Evolutionary conservation across 192 early-diverging fungal species (phyloP).

Genomic region (Jimgerdemannia lactiflua): DNA sequence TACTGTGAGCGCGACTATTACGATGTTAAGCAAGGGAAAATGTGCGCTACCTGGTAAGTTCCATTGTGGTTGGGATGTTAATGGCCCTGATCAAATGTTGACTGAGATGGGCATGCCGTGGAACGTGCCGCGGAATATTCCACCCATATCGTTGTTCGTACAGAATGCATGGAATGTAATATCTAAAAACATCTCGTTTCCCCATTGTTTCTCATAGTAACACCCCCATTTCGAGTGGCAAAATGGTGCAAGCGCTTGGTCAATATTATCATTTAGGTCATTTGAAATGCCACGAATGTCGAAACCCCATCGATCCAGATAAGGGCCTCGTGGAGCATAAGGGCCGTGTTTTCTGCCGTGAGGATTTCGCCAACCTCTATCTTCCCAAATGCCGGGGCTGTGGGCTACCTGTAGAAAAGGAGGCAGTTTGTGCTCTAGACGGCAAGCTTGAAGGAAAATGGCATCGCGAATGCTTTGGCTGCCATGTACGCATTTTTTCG

Average conservation of each 20-base stretch:
- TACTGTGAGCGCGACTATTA: constrained; percentile 62
- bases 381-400: constrained; percentile 69
- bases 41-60: constrained; percentile 54
- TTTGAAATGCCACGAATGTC: constrained; percentile 65
- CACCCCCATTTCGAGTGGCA: constrained; percentile 18
- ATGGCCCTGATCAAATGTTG: too few species aligned
- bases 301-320: constrained; percentile 54
- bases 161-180: not conserved
- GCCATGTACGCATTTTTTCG: constrained; percentile 37
- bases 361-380: constrained; percentile 64
- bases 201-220: constrained; percentile 19
- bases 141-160: too few species aligned
- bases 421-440: constrained; percentile 71
- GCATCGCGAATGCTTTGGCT: constrained; percentile 73
- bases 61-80: not conserved
- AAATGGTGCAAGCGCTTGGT: constrained; percentile 60
- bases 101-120: too few species aligned
- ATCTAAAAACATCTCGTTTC: not conserved
- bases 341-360: constrained; percentile 61
- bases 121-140: too few species aligned
- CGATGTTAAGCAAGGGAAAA: constrained; percentile 29
- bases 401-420: constrained; percentile 58
- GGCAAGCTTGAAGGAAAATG: constrained; percentile 66
- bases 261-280: constrained; percentile 63
- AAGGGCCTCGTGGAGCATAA: constrained; percentile 35